Percentiles rank a stretch among this genome's conserved stretches.
Conservation (phyloP, 2,329 filamentous ascomycete genomes). For the Fusarium ramigenum region DNA sequence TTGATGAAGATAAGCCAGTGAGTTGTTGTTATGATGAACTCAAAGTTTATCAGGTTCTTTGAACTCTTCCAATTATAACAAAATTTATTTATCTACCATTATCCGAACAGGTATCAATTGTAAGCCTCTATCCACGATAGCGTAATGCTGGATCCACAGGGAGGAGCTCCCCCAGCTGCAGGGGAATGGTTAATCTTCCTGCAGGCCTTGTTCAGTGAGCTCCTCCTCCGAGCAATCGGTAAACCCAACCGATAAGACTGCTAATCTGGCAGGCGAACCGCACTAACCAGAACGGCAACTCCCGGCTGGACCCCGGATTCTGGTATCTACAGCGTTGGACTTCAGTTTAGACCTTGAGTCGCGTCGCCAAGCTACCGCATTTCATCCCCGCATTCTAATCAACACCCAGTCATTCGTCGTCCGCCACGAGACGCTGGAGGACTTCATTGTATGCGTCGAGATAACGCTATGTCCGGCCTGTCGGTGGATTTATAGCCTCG, state of each 20-base stretch:
- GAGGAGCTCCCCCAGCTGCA: conserved; percentile 12
- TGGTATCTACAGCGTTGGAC: not conserved
- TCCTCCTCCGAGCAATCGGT: not conserved
- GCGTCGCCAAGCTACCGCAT: not conserved
- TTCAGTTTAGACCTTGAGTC: not conserved
- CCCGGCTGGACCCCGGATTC: conserved; percentile 11
- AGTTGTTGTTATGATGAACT: not conserved
- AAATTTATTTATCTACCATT: too few relatives aligned
- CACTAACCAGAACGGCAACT: not conserved
- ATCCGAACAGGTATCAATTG: not conserved
- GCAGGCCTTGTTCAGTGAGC: not conserved
- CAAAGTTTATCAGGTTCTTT: too few relatives aligned
- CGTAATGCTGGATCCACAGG: conserved; percentile 2
- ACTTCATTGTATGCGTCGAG: not conserved
- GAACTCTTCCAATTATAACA: not conserved
- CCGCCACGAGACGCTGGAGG: not conserved
- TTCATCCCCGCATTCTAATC: conserved; percentile 2
- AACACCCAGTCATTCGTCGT: not conserved
- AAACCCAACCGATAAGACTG: not conserved
- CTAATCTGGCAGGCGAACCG: not conserved
- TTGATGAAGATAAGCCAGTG: not conserved
- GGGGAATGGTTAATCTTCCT: not conserved
- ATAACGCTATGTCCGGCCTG: conserved; percentile 4
- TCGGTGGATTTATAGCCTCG: conserved; percentile 7
- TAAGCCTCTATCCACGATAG: rapidly evolving